phyloP scores from a whole-genome alignment of 2,329 filamentous ascomycete genomes.

The Proliferodiscus dingleyae region DNA sequence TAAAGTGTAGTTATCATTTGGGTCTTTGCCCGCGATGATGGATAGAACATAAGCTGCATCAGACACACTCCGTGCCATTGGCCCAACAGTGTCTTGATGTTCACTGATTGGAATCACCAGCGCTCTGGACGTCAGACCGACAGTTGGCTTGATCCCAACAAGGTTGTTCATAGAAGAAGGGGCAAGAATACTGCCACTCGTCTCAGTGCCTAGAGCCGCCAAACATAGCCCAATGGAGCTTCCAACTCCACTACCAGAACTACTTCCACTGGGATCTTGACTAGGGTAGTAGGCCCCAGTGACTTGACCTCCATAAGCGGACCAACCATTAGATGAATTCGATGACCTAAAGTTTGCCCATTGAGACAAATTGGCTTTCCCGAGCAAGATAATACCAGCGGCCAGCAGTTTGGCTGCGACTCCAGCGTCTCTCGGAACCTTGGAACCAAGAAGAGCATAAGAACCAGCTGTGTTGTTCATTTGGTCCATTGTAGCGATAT shows the following conservation, averaged over 20 bases:
- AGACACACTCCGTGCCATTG: conserved; percentile 57
- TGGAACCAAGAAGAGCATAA: conserved; percentile 21
- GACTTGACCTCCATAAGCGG: conserved; percentile 57
- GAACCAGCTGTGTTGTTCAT: conserved; percentile 44
- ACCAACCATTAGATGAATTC: conserved; percentile 60
- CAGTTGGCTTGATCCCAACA: conserved; percentile 63
- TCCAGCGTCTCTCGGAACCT: conserved; percentile 20
- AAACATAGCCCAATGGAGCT: conserved; percentile 54
- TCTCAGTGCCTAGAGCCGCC: conserved; percentile 58
- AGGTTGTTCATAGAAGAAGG: conserved; percentile 52
- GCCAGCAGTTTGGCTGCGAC: conserved; percentile 22
- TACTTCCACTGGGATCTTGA: conserved; percentile 59
- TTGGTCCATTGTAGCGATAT: conserved; percentile 52
- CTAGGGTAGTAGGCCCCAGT: conserved; percentile 55
- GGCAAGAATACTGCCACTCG: conserved; percentile 57
- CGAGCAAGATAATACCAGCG: conserved; percentile 25
- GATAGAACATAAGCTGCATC: conserved; percentile 61
- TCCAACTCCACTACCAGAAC: conserved; percentile 57
- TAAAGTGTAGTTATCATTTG: conserved; percentile 58
- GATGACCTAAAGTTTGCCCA: conserved; percentile 53
- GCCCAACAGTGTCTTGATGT: conserved; percentile 61
- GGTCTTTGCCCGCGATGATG: conserved; percentile 58
- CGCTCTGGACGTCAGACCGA: conserved; percentile 57
- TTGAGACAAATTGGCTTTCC: conserved; percentile 46
- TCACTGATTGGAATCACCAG: conserved; percentile 62